Evolutionary conservation across 2,329 filamentous ascomycete genomes (phyloP), one percentile per base, ranked within the genome.

Genomic region (Pseudopyrenochaeta lycopersici): DNA sequence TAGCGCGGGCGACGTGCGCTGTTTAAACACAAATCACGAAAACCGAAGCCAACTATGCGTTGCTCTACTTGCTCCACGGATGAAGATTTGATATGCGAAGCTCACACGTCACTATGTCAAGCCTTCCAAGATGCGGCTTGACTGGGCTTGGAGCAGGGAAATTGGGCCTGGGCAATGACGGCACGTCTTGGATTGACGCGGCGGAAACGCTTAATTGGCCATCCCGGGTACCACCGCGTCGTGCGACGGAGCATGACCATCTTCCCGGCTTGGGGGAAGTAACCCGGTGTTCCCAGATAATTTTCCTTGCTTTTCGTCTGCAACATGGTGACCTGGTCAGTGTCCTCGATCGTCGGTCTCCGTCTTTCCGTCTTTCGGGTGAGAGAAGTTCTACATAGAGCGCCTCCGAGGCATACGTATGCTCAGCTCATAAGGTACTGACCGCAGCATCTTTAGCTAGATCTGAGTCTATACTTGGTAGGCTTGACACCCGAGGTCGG

Each of bases 51-150:
- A 11, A 21, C 21, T 18, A 42, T 39, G 36, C 21, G 10, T 21
- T 12, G 10, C 11, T 20, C n/a, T 38, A 11, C 12, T 38, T n/a
- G 35, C 17, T 21, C 12, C 35, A 2, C 35, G 17, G 17, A 12
- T 7, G 41, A 43, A 4, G 41, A 43, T 30, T 11, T 20, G 36
- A 49, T 51, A 51, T 29, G 49, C 59, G 41, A 54, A 61, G 51
- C 54, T 55, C 50, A 59, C 41, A 63, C 62, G 65, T 68, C 65
- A 68, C 55, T 18, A 55, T 42, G 9, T 54, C 43, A 68, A 68
- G 65, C 60, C 58, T 63, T 52, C 20, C 54, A 52, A 52, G 56
- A 54, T 43, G 48, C 30, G 18, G 20, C n/a, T 58, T 58, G 64
- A 46, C 53, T 35, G 48, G 40, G 56, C 62, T 65, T 63, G 56